Evolutionary conservation across 176 grass and related monocot genomes (phyloP), one percentile per base, ranked within the genome.

Genomic region (Carex scoparia): DNA sequence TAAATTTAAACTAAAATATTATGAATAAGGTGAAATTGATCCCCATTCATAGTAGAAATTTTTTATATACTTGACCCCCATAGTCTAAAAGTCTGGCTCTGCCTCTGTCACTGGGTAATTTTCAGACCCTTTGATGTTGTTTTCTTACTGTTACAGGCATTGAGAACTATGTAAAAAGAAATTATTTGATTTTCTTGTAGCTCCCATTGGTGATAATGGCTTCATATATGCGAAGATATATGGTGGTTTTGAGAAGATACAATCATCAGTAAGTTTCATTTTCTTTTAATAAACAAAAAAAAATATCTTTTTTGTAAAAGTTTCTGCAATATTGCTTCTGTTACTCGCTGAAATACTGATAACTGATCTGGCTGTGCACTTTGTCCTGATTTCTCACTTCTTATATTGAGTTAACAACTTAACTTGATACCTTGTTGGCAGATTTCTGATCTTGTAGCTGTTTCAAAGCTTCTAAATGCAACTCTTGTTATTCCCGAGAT

Each of bases 201-300:
- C 73, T 89, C 91, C 91, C 69, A 69, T 16, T 58, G 70, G 89
- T 85, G 86, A 95, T 79, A 99, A 89, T 82, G 91, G 96, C 84
- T 99, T 95, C 81, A 92, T 99, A 86, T 95, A 99, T 88, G 96
- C 90, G 82, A 99, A 99, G 81, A 94, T 99, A 78, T 95, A 95
- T 82, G 96, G 96, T 89, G 90, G 86, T 87, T 99, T 99, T 86
- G 93, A 92, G 79, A 99, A 95, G 87, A 99, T 99, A 92, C 88
- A 91, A 23, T 92, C 96, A 89, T 95, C 96, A 48, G 96, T 99
- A 89, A 93, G 96, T 89, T 88, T 85, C 65, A 76, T 86, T 85
- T 18, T 74, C 60, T 58, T 55, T 16, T 78, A 56, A 35, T 33
- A 57, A 57, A 16, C 56, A n/a, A 31, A 78, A 56, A 54, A n/a